Percentiles rank a stretch among this genome's conserved stretches.
Conservation (phyloP, 257 asterid genomes). For the Rauvolfia tetraphylla region DNA sequence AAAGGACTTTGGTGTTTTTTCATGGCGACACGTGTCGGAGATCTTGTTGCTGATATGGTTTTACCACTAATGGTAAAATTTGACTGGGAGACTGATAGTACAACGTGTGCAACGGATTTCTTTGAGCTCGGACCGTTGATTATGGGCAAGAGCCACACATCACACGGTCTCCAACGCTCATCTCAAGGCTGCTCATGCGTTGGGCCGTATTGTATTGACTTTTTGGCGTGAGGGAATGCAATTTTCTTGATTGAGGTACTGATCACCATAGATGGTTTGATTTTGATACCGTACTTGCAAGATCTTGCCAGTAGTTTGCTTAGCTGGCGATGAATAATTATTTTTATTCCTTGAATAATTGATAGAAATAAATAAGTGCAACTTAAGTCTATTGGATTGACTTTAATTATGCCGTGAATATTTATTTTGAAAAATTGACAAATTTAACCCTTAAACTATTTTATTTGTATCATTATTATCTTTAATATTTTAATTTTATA, state of each 20-base stretch:
- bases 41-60: not conserved
- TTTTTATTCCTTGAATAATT: no score
- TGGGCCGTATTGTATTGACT: not conserved
- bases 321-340: not conserved
- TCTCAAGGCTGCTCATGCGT: constrained; percentile 4
- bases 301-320: not conserved
- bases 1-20: not conserved
- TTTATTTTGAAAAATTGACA: no score
- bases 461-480: no score
- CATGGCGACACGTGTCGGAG: not conserved
- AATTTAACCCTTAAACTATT: no score
- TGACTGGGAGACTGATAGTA: not conserved
- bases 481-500: no score
- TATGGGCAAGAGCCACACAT: not conserved
- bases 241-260: not conserved
- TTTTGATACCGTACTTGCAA: not conserved
- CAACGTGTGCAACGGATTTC: not conserved
- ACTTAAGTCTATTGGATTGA: no score
- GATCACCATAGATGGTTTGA: not conserved
- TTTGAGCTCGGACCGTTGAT: not conserved
- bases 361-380: no score
- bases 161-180: not conserved
- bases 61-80: constrained; percentile 2
- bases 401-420: no score
- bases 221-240: not conserved